Evolutionary conservation across 2,329 filamentous ascomycete genomes (phyloP).

Genomic region (Keithomyces neogunnii): DNA sequence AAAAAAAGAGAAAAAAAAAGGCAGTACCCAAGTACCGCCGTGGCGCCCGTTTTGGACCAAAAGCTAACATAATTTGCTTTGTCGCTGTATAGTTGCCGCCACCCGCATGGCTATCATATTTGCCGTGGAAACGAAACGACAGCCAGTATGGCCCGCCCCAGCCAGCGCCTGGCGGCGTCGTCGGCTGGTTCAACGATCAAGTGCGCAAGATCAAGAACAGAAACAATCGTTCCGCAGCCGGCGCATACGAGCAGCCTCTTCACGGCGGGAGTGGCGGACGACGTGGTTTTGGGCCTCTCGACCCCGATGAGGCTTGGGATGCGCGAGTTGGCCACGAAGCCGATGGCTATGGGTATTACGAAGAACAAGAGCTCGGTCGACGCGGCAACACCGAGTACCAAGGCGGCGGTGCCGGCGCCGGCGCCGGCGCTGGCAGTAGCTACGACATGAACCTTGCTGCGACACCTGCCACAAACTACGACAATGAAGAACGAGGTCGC

Average conservation of each 20-base stretch:
- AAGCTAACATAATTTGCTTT: no score
- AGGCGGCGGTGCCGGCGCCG: conserved; percentile 20
- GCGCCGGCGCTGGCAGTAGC: conserved; percentile 11
- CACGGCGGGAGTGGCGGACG: conserved; percentile 34
- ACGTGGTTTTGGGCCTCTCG: conserved; percentile 57
- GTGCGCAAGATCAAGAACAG: conserved; percentile 55
- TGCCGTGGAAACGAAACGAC: conserved; percentile 56
- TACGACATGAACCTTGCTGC: conserved; percentile 42
- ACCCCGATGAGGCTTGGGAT: conserved; percentile 84
- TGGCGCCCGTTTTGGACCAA: no score
- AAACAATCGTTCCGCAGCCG: conserved; percentile 56
- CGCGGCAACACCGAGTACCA: conserved; percentile 22
- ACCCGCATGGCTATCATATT: conserved; percentile 57
- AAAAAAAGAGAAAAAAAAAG: no score
- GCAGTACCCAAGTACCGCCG: no score
- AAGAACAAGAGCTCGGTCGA: conserved; percentile 64
- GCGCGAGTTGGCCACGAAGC: conserved; percentile 67
- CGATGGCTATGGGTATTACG: conserved; percentile 61
- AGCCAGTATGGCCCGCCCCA: conserved; percentile 41
- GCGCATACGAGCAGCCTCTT: conserved; percentile 60
- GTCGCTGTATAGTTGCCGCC: conserved; percentile 50
- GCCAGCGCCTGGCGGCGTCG: conserved; percentile 52
- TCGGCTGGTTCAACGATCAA: conserved; percentile 66
- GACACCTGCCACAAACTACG: conserved; percentile 22
- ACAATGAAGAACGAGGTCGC: conserved; percentile 19